Percentiles rank a stretch among this genome's conserved stretches.
These are phyloP conservation scores for Effrenium voratum DNA, from an alignment of 73 alveolate genomes.

Conservation along the genomic window DNA sequence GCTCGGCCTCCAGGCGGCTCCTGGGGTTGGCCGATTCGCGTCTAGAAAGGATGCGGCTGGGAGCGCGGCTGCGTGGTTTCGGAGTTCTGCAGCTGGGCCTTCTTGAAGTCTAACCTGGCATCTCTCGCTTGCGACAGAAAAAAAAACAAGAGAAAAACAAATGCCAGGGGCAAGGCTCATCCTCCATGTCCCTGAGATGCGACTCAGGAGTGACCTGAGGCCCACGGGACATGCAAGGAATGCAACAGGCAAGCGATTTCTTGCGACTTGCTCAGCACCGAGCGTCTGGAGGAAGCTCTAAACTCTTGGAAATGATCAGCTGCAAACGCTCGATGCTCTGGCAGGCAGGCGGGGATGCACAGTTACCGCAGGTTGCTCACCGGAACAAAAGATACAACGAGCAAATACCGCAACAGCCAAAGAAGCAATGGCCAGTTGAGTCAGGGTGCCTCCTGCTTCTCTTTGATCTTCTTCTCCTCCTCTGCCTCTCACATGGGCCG, in stretches of 20 bases:
- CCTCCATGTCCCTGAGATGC: slow-evolving; percentile 59
- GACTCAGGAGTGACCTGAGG: slow-evolving; percentile 82
- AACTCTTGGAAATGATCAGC: slow-evolving; percentile 75
- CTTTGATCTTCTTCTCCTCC: slow-evolving; percentile 61
- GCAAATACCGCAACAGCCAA: not conserved
- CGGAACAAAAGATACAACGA: not conserved
- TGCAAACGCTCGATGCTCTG: slow-evolving; percentile 90
- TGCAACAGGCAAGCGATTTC: not conserved
- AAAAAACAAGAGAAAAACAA: not conserved
- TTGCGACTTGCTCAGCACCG: not conserved
- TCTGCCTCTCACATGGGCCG: slow-evolving; percentile 75
- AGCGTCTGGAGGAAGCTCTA: slow-evolving; percentile 75
- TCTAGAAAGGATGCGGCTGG: too few relatives aligned
- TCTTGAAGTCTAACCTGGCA: slow-evolving; percentile 84
- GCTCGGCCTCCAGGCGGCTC: slow-evolving; percentile 89
- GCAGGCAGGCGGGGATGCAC: not conserved
- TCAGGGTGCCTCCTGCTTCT: slow-evolving; percentile 52
- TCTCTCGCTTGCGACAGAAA: not conserved
- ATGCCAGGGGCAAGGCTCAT: not conserved
- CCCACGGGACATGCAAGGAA: not conserved
- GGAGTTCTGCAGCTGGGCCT: slow-evolving; percentile 68
- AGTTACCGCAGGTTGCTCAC: not conserved
- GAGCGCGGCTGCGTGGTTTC: slow-evolving; percentile 70
- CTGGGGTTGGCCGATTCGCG: not conserved
- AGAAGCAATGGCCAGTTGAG: not conserved